phyloP scores from a whole-genome alignment of 2,329 filamentous ascomycete species.

The Pseudonectria buxi region DNA sequence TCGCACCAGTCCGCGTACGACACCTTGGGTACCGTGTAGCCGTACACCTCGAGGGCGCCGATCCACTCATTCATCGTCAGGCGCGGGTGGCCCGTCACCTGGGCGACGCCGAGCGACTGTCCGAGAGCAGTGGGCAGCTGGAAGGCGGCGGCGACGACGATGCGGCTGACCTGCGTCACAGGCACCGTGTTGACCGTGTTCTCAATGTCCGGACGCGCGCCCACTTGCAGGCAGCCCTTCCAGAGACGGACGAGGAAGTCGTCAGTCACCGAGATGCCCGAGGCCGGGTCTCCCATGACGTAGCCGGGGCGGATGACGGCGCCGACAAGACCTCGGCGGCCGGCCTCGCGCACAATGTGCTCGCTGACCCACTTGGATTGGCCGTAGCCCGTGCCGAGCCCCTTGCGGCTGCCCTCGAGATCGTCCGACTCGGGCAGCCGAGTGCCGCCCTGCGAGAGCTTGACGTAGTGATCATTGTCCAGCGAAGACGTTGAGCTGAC shows the following conservation, averaged over 20 bases:
- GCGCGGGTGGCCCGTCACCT: slow-evolving; percentile 74
- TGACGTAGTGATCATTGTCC: slow-evolving; percentile 71
- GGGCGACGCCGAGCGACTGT: slow-evolving; percentile 47
- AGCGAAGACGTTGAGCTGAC: slow-evolving; percentile 76
- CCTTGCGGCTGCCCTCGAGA: slow-evolving; percentile 65
- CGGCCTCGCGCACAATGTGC: slow-evolving; percentile 69
- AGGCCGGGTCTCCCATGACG: slow-evolving; percentile 64
- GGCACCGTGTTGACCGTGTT: slow-evolving; percentile 90
- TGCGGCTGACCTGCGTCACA: slow-evolving; percentile 73
- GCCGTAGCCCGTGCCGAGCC: slow-evolving; percentile 81
- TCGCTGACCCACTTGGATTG: slow-evolving; percentile 82
- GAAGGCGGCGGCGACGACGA: slow-evolving; percentile 69
- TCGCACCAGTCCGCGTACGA: slow-evolving; percentile 50
- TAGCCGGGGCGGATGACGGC: slow-evolving; percentile 80
- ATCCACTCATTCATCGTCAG: slow-evolving; percentile 73
- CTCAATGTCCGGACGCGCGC: slow-evolving; percentile 63
- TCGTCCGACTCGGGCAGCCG: slow-evolving; percentile 73
- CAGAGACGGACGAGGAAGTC: slow-evolving; percentile 84
- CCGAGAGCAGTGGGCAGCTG: slow-evolving; percentile 42
- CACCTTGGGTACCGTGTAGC: slow-evolving; percentile 54
- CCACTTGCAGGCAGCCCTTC: slow-evolving; percentile 82
- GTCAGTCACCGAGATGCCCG: slow-evolving; percentile 71
- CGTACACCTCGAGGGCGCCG: slow-evolving; percentile 62
- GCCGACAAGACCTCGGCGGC: slow-evolving; percentile 66
- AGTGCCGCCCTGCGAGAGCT: slow-evolving; percentile 57